These are phyloP conservation scores for Aspergillus latus DNA, from an alignment of 2,329 filamentous ascomycete species.

Conservation along the genomic window DNA sequence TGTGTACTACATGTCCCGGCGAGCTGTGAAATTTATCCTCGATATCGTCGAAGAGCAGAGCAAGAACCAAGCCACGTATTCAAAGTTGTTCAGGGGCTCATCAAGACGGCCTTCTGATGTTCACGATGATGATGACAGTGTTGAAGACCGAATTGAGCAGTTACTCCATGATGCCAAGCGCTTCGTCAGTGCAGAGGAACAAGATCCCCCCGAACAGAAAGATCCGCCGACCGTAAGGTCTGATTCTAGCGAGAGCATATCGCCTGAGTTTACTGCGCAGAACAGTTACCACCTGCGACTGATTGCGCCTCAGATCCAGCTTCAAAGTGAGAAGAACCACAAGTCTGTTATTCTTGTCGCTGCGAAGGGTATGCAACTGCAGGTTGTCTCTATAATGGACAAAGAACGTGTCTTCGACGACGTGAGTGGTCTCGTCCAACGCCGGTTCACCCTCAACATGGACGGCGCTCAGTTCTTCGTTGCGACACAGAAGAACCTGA, in stretches of 20 bases:
- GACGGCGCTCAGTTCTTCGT: slow-evolving; percentile 99
- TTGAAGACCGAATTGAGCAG: slow-evolving; percentile 83
- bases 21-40: slow-evolving; percentile 95
- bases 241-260: slow-evolving; percentile 70
- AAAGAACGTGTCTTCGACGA: slow-evolving; percentile 88
- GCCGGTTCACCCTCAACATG: slow-evolving; percentile 91
- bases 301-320: slow-evolving; percentile 94
- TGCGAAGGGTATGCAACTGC: slow-evolving; percentile 96
- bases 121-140: slow-evolving; percentile 61
- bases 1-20: slow-evolving; percentile 93
- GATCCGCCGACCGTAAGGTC: slow-evolving; percentile 42
- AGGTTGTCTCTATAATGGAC: slow-evolving; percentile 97
- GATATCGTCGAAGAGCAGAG: slow-evolving; percentile 95
- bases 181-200: slow-evolving; percentile 72
- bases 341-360: slow-evolving; percentile 97
- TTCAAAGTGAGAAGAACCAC: slow-evolving; percentile 97
- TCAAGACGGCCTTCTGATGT: slow-evolving; percentile 28
- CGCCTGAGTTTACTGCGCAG: slow-evolving; percentile 82
- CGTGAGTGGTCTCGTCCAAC: slow-evolving; percentile 92
- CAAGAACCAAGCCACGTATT: slow-evolving; percentile 60
- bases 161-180: slow-evolving; percentile 80
- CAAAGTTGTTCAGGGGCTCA: slow-evolving; percentile 33
- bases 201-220: slow-evolving; percentile 39
- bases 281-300: slow-evolving; percentile 93
- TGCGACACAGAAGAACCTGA: slow-evolving; percentile 88